A percentile compares a stretch with the other conserved stretches of the same genome.
Conservation (phyloP, 495 filamentous ascomycete genomes). For the Neurospora terricola region DNA sequence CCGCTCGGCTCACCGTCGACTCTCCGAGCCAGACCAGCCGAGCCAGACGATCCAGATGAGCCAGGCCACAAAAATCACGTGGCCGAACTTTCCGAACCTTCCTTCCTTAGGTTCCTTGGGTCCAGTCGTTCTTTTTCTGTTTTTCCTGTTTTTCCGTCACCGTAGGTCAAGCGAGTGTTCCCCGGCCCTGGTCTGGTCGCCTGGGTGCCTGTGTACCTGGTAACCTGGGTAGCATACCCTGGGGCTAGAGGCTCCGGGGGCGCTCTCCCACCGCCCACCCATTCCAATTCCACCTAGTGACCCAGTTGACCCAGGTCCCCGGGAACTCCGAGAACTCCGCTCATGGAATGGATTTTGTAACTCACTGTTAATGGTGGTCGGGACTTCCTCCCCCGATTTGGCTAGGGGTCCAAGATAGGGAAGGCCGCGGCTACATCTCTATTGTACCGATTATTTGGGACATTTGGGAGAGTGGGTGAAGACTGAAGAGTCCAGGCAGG, state of each 20-base stretch:
- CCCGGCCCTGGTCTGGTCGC: neutral
- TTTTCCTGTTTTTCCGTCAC: neutral
- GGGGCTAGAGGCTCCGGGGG: neutral
- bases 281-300: no score
- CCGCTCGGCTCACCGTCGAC: neutral
- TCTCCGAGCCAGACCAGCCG: neutral
- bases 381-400: neutral
- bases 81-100: neutral
- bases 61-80: neutral
- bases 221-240: no score
- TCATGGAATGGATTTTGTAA: neutral
- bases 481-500: neutral
- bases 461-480: no score
- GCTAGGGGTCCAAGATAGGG: neutral
- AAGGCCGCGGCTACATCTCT: neutral
- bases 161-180: neutral
- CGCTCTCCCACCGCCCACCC: neutral
- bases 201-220: no score
- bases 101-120: neutral
- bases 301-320: neutral
- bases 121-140: no score
- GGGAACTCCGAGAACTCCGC: neutral
- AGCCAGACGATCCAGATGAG: neutral
- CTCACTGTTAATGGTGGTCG: neutral
- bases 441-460: neutral